Evolutionary conservation across 192 early-diverging fungal species (phyloP), one percentile per base, ranked within the genome.

Genomic region (Coemansia sp.): DNA sequence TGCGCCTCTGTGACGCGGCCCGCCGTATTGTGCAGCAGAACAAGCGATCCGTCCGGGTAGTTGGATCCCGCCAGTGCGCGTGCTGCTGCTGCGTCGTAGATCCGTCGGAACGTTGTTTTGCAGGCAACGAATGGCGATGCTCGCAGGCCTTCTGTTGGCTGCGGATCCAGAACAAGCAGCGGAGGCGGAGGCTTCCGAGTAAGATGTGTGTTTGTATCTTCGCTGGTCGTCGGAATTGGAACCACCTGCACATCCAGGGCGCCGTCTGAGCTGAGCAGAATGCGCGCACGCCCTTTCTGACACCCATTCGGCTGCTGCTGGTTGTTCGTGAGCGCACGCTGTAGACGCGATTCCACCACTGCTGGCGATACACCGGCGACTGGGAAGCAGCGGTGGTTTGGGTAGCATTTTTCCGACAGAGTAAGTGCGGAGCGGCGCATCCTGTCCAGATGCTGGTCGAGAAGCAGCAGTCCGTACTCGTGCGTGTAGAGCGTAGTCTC

Each of bases 71-170:
- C 32, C 6, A 59, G 57, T 12, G 57, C 40, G 2, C 78, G 65
- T 1, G 36, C 55, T 0, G 42, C 66, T 7, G 78, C 78, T n/a
- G 43, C 36, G 9, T 42, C 43, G 65, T 80, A 80, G 22, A 80
- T 65, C 1, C 41, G 43, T 12, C 78, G 78, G n/a, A 63, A 56
- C 12, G 78, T 80, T 4, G 78, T 80, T 56, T 80, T 80, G 72
- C 78, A 80, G 4, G 22, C 39, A 1, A 75, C 68, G 62, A 80
- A 80, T 16, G 72, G 63, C 21, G 69, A 73, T 8, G 18, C 12
- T 32, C 70, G 62, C 13, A 32, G 32, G 22, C 52, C 61, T 41
- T 47, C 40, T 19, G 52, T 72, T 6, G 66, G 52, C 69, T 72
- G 57, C 6, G 45, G 19, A 66, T 77, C 75, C 1, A 77, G 69